Evolutionary conservation across 495 filamentous ascomycete species (phyloP).

Genomic region (Xylaria acuta): DNA sequence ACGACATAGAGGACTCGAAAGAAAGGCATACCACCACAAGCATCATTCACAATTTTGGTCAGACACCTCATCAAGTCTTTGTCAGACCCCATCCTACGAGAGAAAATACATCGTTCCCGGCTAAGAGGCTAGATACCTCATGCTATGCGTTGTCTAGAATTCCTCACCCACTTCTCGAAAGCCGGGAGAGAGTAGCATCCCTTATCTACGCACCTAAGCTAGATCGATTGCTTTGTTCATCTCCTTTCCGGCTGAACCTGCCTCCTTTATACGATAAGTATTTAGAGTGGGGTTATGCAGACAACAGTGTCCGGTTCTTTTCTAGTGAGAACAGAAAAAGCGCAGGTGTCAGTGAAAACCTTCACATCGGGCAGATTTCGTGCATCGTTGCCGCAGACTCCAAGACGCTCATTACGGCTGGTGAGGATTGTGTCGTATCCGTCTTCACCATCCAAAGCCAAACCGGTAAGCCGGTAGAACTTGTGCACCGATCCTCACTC

Average conservation of each 20-base stretch:
- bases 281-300: constrained; percentile 95
- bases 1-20: constrained; percentile 85
- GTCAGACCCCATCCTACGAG: constrained; percentile 74
- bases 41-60: constrained; percentile 98
- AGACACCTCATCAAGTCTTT: constrained; percentile 96
- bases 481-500: constrained; percentile 78
- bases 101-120: constrained; percentile 68
- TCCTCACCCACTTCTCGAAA: constrained; percentile 82
- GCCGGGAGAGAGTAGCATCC: constrained; percentile 77
- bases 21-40: constrained; percentile 87
- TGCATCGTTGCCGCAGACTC: constrained; percentile 85
- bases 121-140: constrained; percentile 75
- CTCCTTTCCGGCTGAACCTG: constrained; percentile 81
- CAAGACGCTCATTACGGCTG: constrained; percentile 86
- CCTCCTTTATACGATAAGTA: constrained; percentile 88
- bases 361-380: constrained; percentile 87
- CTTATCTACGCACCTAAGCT: constrained; percentile 79
- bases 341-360: constrained; percentile 87
- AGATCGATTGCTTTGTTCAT: constrained; percentile 85
- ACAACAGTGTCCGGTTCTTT: constrained; percentile 91
- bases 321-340: constrained; percentile 70
- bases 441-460: constrained; percentile 71
- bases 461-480: constrained; percentile 70
- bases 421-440: constrained; percentile 87
- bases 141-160: constrained; percentile 79